These are phyloP conservation scores for Triticum monococcum DNA, from an alignment of 176 grass and related monocot species.

Conservation along the genomic window DNA sequence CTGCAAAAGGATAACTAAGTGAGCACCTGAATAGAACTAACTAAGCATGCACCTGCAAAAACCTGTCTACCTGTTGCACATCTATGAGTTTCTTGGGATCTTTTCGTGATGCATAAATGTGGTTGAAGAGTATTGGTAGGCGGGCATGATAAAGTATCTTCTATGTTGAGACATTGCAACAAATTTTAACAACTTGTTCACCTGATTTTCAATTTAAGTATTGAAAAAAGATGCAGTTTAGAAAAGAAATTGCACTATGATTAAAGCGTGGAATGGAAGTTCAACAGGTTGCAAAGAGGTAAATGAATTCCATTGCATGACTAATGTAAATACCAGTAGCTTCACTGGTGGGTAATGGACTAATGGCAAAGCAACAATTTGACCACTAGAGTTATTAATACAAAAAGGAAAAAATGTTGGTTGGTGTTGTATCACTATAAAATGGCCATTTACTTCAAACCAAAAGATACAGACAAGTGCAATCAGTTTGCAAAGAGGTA, in stretches of 20 bases:
- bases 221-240: constrained; percentile 12
- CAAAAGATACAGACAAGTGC: background rate
- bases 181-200: background rate
- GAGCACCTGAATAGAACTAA: background rate
- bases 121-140: background rate
- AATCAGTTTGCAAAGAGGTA: background rate
- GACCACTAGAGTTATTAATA: background rate
- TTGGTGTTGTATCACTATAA: background rate
- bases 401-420: background rate
- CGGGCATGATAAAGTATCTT: background rate
- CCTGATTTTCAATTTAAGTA: background rate
- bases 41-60: background rate
- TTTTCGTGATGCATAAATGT: background rate
- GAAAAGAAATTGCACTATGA: background rate
- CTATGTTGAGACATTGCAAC: background rate
- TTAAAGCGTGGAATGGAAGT: background rate
- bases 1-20: background rate
- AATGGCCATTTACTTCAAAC: background rate
- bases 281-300: background rate
- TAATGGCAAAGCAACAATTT: background rate
- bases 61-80: background rate
- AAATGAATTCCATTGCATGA: background rate
- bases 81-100: background rate
- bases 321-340: background rate
- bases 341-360: background rate